Percentiles rank a stretch among this genome's conserved stretches.
These are phyloP conservation scores for Colletotrichum sp. DNA, from an alignment of 2,329 filamentous ascomycete genomes.

Conservation along the genomic window DNA sequence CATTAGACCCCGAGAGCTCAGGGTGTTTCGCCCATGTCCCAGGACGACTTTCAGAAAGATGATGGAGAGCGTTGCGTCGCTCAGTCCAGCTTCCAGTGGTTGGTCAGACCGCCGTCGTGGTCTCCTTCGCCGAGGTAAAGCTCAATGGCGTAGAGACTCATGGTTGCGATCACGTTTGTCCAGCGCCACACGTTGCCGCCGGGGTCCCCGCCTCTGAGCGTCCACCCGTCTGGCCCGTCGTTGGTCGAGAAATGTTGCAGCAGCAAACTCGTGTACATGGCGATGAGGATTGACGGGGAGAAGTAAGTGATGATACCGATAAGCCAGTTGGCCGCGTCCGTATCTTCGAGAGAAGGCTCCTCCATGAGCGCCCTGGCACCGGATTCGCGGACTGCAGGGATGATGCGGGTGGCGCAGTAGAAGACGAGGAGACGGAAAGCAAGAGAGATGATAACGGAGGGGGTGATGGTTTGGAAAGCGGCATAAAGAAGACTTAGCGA, in stretches of 20 bases:
- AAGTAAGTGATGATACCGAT: constrained; percentile 91
- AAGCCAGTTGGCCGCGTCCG: constrained; percentile 80
- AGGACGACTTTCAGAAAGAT: background rate
- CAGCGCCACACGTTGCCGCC: constrained; percentile 91
- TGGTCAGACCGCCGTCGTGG: constrained; percentile 72
- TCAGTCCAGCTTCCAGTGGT: constrained; percentile 95
- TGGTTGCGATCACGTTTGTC: constrained; percentile 89
- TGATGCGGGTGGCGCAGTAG: constrained; percentile 94
- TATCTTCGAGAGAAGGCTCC: constrained; percentile 85
- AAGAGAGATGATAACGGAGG: constrained; percentile 93
- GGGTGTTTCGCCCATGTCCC: background rate
- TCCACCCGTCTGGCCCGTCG: constrained; percentile 79
- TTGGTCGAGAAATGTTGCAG: constrained; percentile 93
- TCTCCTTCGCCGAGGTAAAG: constrained; percentile 86
- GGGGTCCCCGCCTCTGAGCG: constrained; percentile 78
- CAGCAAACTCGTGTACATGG: constrained; percentile 93
- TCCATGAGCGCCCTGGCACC: constrained; percentile 84
- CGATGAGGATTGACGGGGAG: constrained; percentile 90
- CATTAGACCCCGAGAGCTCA: background rate
- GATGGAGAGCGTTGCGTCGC: background rate
- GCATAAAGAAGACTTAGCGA: constrained; percentile 87
- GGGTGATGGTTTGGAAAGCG: constrained; percentile 93
- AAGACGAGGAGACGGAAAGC: constrained; percentile 94
- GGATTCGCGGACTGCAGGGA: constrained; percentile 88
- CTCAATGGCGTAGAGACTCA: constrained; percentile 89